Percentiles rank a stretch among this genome's conserved stretches.
phyloP scores from a whole-genome alignment of 2,329 filamentous ascomycete species.

The Fusarium napiforme region DNA sequence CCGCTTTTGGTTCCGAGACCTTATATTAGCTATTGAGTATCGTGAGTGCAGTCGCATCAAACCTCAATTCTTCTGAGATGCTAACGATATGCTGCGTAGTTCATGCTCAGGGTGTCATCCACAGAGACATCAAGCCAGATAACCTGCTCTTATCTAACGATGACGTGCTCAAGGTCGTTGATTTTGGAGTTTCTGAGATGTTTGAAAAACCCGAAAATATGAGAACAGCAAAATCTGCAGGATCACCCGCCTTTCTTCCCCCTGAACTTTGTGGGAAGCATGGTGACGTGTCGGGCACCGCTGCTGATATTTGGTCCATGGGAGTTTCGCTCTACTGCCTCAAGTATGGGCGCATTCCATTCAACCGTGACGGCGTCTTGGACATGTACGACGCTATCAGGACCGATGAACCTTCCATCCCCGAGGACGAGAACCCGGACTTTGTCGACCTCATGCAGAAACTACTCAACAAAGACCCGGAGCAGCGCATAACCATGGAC shows the following conservation, averaged over 20 bases:
- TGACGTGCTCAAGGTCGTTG: conserved; percentile 94
- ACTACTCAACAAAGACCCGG: conserved; percentile 86
- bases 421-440: conserved; percentile 70
- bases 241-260: conserved; percentile 92
- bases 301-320: conserved; percentile 99
- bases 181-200: conserved; percentile 99
- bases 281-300: conserved; percentile 86
- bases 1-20: conserved; percentile 91
- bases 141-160: conserved; percentile 91
- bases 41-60: conserved; percentile 59
- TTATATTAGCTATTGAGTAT: conserved; percentile 96
- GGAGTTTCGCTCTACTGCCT: conserved; percentile 94
- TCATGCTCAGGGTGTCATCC: conserved; percentile 92
- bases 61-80: too few species aligned
- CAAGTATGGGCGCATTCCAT: conserved; percentile 88
- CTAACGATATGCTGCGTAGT: conserved; percentile 59
- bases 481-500: conserved; percentile 83
- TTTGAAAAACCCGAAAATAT: conserved; percentile 88
- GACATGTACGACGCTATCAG: conserved; percentile 93
- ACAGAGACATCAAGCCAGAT: conserved; percentile 97
- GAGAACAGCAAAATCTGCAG: conserved; percentile 92
- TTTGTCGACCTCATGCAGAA: conserved; percentile 79
- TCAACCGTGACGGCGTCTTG: conserved; percentile 80
- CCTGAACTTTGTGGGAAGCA: conserved; percentile 92
- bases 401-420: conserved; percentile 71